Evolutionary conservation across 1,139 yeast species (phyloP).

Genomic region (Yarrowia galli): DNA sequence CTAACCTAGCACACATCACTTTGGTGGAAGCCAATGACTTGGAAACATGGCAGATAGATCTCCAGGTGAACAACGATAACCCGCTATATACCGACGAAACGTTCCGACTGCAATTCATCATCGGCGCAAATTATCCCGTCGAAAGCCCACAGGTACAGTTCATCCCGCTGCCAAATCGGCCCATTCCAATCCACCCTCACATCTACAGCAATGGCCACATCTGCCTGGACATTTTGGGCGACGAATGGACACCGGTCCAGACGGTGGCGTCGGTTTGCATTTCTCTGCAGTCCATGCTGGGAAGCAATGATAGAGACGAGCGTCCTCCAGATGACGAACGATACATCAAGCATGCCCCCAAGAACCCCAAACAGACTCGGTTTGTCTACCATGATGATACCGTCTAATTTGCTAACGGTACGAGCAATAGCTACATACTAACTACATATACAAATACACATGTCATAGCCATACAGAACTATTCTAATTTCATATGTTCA

Average conservation of each 20-base stretch:
- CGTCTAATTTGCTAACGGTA: constrained; percentile 46
- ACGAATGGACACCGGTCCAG: constrained; percentile 78
- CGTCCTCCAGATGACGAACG: constrained; percentile 62
- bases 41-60: constrained; percentile 50
- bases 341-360: constrained; percentile 63
- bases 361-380: constrained; percentile 60
- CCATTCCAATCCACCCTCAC: constrained; percentile 74
- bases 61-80: constrained; percentile 50
- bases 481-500: neutral
- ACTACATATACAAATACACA: neutral
- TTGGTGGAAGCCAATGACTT: constrained; percentile 48
- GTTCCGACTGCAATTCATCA: constrained; percentile 55
- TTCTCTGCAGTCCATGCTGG: constrained; percentile 71
- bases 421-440: neutral
- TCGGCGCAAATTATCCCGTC: constrained; percentile 65
- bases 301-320: constrained; percentile 55
- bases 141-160: constrained; percentile 69
- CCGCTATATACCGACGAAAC: constrained; percentile 48
- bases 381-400: constrained; percentile 59
- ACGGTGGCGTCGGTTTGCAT: constrained; percentile 61
- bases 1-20: constrained; percentile 44
- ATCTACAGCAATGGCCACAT: constrained; percentile 78
- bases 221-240: constrained; percentile 62
- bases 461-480: neutral
- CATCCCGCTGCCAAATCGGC: constrained; percentile 45